Conservation (phyloP, 1,284 basidiomycete genomes). For the Ganoderma multipileum region DNA sequence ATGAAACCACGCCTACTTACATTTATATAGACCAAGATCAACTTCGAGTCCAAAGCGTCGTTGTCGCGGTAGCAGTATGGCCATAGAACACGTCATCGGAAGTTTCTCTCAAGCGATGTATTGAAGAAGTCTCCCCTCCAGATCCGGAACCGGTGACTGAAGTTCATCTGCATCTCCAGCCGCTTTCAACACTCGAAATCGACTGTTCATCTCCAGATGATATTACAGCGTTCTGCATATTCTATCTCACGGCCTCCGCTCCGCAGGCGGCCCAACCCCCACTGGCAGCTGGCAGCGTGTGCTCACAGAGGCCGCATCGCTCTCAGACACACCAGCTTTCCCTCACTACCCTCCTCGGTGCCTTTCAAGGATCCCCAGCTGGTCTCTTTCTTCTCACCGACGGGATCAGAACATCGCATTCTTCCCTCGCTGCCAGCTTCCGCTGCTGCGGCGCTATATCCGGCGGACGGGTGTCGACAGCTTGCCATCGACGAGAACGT, state of each 20-base stretch:
- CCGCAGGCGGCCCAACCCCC: neutral
- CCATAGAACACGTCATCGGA: neutral
- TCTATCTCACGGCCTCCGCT: neutral
- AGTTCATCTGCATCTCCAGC: neutral
- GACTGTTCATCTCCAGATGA: neutral
- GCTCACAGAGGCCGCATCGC: neutral
- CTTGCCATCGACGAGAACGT: slow-evolving; percentile 11
- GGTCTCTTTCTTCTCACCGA: slow-evolving; percentile 21
- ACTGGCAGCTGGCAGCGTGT: neutral
- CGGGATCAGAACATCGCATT: slow-evolving; percentile 8
- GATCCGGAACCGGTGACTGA: no score
- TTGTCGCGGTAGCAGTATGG: neutral
- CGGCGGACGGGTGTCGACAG: slow-evolving; percentile 4
- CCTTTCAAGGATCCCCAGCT: neutral
- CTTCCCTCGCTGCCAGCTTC: neutral
- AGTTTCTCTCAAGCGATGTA: neutral
- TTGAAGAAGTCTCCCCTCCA: neutral
- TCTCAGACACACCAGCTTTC: neutral
- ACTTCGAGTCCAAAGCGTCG: neutral
- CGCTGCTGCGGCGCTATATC: slow-evolving; percentile 25
- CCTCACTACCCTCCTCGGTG: neutral
- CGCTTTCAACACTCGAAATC: neutral
- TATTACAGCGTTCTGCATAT: neutral
- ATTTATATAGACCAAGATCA: no score
- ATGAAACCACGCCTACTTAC: no score